A percentile compares a stretch with the other conserved stretches of the same genome.
Evolutionary conservation across 306 rosid species (phyloP).

Genomic region (Vigna unguiculata): DNA sequence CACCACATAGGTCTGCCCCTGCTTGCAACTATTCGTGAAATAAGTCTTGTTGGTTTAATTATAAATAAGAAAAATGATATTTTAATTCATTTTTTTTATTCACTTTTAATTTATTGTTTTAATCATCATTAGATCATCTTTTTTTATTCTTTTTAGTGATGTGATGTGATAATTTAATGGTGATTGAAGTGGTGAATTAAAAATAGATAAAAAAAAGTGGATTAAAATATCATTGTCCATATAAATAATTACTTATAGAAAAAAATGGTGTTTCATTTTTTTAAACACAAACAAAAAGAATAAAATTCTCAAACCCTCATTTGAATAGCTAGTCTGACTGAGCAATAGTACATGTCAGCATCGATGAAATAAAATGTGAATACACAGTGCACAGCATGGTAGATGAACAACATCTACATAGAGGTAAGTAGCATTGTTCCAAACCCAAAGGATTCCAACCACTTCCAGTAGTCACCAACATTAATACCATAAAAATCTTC

Average conservation of each 20-base stretch:
- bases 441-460: constrained; percentile 95
- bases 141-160: too few species aligned
- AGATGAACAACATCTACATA: constrained; percentile 80
- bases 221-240: too few species aligned
- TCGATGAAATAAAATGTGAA: constrained; percentile 70
- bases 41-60: too few species aligned
- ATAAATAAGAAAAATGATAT: too few species aligned
- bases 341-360: constrained; percentile 60
- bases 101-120: too few species aligned
- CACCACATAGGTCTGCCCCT: too few species aligned
- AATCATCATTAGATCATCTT: too few species aligned
- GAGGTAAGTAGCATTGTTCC: constrained; percentile 96
- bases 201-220: too few species aligned
- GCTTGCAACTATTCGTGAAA: too few species aligned
- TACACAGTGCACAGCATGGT: constrained; percentile 91
- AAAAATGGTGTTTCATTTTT: not conserved
- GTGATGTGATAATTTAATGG: too few species aligned
- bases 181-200: too few species aligned
- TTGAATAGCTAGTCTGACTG: constrained; percentile 45
- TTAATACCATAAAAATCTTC: constrained; percentile 53
- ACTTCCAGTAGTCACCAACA: constrained; percentile 80
- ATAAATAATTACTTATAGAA: not conserved
- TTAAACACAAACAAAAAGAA: constrained; percentile 28
- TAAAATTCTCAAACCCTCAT: constrained; percentile 30
- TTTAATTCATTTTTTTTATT: too few species aligned